Conservation (phyloP, 2,329 filamentous ascomycete genomes). For the Fusarium tuaranense region DNA sequence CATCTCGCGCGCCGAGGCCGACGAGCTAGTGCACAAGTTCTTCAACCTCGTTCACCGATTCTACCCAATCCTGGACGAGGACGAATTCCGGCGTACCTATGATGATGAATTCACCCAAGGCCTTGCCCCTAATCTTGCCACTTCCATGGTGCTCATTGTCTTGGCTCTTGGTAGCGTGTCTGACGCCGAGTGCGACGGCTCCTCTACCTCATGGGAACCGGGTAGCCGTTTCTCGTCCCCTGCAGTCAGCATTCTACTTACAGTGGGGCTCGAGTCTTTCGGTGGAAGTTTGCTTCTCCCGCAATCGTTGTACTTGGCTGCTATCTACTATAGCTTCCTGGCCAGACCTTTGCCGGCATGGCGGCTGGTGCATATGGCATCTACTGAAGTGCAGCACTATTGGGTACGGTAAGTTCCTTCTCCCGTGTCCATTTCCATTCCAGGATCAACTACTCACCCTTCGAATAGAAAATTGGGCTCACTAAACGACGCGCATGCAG, state of each 20-base stretch:
- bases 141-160: background rate
- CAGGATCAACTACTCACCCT: background rate
- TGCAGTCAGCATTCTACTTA: background rate
- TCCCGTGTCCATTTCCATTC: background rate
- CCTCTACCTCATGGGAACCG: background rate
- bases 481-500: background rate
- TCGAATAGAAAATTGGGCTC: background rate
- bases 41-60: background rate
- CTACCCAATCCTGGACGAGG: background rate
- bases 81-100: background rate
- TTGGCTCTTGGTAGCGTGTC: background rate
- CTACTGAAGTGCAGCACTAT: background rate
- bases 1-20: background rate
- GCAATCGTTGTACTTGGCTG: background rate
- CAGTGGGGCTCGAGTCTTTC: background rate
- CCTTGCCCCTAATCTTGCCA: background rate
- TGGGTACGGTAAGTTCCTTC: background rate
- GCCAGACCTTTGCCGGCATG: background rate
- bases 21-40: background rate
- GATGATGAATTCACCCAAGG: background rate
- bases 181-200: background rate
- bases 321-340: background rate
- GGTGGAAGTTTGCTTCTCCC: background rate
- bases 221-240: background rate
- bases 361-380: background rate